These are phyloP conservation scores for Handroanthus guayacan DNA, from an alignment of 257 asterid genomes.

Conservation along the genomic window DNA sequence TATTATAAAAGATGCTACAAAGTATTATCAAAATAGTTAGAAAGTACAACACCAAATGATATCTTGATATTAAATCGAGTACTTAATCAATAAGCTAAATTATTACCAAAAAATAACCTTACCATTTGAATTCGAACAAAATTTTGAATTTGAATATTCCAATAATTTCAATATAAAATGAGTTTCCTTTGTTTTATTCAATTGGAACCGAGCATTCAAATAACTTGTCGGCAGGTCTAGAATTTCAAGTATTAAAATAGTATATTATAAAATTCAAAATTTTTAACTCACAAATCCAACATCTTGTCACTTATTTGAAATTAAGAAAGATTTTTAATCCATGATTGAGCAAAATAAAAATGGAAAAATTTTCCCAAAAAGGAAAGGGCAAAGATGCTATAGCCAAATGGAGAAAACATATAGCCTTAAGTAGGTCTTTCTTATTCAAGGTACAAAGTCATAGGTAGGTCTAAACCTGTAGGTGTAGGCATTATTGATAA, in stretches of 20 bases:
- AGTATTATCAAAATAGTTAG: no score
- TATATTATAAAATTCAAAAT: no score
- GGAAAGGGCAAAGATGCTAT: constrained; percentile 15
- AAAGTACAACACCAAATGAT: no score
- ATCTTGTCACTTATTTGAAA: background rate
- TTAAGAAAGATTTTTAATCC: constrained; percentile 13
- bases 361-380: constrained; percentile 19
- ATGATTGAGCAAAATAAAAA: background rate
- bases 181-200: no score
- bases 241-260: no score
- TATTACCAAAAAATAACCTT: no score
- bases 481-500: background rate
- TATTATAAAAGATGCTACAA: no score
- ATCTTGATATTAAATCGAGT: no score
- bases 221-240: background rate
- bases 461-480: constrained; percentile 5
- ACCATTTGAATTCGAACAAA: background rate
- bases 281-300: background rate
- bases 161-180: background rate
- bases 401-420: background rate
- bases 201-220: background rate
- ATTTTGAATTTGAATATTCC: background rate
- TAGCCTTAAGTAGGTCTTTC: background rate
- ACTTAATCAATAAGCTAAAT: no score
- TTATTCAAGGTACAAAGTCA: background rate